Evolutionary conservation across 2,329 filamentous ascomycete species (phyloP).

Genomic region (Neobulgaria alba): DNA sequence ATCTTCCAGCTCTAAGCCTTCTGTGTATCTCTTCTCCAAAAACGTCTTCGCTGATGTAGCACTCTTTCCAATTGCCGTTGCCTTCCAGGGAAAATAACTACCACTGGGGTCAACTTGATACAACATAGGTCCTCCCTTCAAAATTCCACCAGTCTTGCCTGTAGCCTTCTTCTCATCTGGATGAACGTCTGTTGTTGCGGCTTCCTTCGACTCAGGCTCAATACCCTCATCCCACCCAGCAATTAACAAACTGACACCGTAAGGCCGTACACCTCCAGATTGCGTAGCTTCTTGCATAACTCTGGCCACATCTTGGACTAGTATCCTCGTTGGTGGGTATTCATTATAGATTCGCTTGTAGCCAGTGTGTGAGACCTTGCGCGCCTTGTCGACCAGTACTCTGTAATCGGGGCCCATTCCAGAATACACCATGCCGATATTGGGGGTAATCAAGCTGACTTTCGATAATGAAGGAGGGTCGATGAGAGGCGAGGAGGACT

Average conservation of each 20-base stretch:
- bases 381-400: constrained; percentile 92
- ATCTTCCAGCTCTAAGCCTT: constrained; percentile 93
- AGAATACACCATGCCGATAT: constrained; percentile 99
- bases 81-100: constrained; percentile 99
- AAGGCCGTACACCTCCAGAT: constrained; percentile 92
- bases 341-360: constrained; percentile 99
- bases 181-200: constrained; percentile 42
- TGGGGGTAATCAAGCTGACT: constrained; percentile 94
- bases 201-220: constrained; percentile 68
- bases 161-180: constrained; percentile 65
- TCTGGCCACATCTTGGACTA: constrained; percentile 94
- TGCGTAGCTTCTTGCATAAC: constrained; percentile 99
- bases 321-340: constrained; percentile 98
- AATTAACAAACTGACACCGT: constrained; percentile 90
- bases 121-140: constrained; percentile 92
- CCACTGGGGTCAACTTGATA: constrained; percentile 99
- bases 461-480: constrained; percentile 92
- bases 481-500: constrained; percentile 94
- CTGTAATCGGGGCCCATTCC: constrained; percentile 99
- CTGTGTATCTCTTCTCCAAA: constrained; percentile 97
- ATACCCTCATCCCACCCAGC: constrained; percentile 98
- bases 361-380: constrained; percentile 94
- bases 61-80: constrained; percentile 97
- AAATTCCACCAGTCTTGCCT: constrained; percentile 87
- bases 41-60: constrained; percentile 98